Evolutionary conservation across 352 stramenopile genomes (phyloP), one percentile per base, ranked within the genome.

Genomic region (Pythium folliculosum): DNA sequence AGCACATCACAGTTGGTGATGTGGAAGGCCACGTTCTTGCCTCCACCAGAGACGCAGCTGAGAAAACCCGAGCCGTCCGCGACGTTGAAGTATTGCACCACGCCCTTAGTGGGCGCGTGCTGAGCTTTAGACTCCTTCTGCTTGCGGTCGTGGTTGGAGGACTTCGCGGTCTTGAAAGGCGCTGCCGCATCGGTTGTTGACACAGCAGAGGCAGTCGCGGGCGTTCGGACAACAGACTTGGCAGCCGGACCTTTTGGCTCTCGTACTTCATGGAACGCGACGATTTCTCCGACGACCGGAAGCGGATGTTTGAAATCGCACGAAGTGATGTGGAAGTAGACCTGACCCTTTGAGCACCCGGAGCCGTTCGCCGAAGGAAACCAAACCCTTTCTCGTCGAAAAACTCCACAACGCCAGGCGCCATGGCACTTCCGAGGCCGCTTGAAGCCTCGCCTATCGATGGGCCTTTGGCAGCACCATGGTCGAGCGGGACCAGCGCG

Each of bases 281-380:
- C 50, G 13, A 19, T 12, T 27, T 56, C 50, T 8, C 50, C 50
- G 2, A 22, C 23, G 12, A n/a, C 23, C 1, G 50, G 50, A 5
- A n/a, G 4, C 6, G 50, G 50, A 1, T 16, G 23, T 27, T 56
- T 23, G 8, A 56, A 13, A 12, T 56, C 50, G 50, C 50, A 56
- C 1, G n/a, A n/a, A 21, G 50, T 43, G 50, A 56, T 56, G 50
- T 56, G 50, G 25, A 56, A 56, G 25, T 56, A 56, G 10, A 56
- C 50, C 6, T 23, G 14, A 19, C 25, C 9, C 9, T 17, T 9
- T n/a, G 23, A 17, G 48, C 48, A 17, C 45, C 45, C 9, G 48
- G 22, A 3, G 21, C 50, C 7, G 22, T 22, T 7, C 23, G 50
- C 1, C 50, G 50, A 8, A 56, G 50, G n/a, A 56, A 56, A 23